Conservation (phyloP, 345 rosid species). For the Hypericum androsaemum region DNA sequence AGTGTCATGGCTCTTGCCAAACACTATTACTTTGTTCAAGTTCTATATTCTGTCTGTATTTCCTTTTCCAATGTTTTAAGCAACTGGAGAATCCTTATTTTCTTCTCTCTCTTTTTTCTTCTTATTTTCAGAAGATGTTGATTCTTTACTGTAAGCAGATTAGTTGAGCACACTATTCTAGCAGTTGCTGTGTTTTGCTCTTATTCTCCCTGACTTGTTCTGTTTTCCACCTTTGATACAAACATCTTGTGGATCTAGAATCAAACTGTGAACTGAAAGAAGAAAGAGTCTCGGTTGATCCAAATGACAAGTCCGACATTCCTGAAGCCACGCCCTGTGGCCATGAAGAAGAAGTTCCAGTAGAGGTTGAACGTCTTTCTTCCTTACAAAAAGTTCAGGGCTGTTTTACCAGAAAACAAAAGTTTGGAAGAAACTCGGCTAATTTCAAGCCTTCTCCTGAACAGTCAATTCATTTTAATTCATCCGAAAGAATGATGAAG, state of each 20-base stretch:
- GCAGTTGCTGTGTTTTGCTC: too few relatives aligned
- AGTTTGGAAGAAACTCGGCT: constrained; percentile 35
- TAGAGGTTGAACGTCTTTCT: background rate
- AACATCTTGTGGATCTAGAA: constrained; percentile 32
- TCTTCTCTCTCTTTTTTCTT: constrained; percentile 8
- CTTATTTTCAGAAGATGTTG: constrained; percentile 2
- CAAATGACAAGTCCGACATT: constrained; percentile 39
- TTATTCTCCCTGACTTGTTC: too few relatives aligned
- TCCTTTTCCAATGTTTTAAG: background rate
- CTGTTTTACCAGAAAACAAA: constrained; percentile 34
- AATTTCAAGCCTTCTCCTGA: constrained; percentile 30
- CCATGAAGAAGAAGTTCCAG: constrained; percentile 16
- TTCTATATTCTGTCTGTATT: background rate
- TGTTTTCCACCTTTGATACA: too few relatives aligned
- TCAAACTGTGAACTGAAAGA: constrained; percentile 60
- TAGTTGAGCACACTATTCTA: too few relatives aligned
- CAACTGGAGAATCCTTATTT: background rate
- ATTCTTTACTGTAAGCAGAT: too few relatives aligned
- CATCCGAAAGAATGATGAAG: constrained; percentile 47
- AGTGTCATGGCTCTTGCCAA: too few relatives aligned
- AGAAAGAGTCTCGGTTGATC: constrained; percentile 34
- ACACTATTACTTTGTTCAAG: too few relatives aligned
- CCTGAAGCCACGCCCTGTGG: constrained; percentile 48
- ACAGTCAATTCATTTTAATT: constrained; percentile 24
- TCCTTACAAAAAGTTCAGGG: constrained; percentile 30